Percentiles rank a stretch among this genome's conserved stretches.
phyloP scores from a whole-genome alignment of 75 land plant genomes.

The Pinus taeda region DNA sequence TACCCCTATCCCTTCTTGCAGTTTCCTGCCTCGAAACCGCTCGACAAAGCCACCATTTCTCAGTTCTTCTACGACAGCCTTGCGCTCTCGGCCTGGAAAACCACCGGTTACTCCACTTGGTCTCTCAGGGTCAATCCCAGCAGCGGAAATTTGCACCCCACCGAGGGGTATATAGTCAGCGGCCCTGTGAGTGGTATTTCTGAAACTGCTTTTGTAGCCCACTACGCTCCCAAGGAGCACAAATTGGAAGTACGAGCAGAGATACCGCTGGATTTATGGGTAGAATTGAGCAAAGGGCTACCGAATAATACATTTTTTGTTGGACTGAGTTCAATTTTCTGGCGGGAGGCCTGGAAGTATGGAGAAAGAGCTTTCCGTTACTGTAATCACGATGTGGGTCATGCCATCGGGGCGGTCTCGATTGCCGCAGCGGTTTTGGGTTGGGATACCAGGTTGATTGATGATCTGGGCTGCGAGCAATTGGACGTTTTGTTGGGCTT shows the following conservation, averaged over 20 bases:
- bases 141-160: conserved; percentile 97
- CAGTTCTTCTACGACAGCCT: conserved; percentile 83
- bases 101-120: conserved; percentile 86
- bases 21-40: conserved; percentile 28
- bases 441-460: conserved; percentile 82
- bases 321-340: conserved; percentile 82
- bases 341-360: conserved; percentile 99
- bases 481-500: conserved; percentile 65
- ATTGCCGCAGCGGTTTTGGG: conserved; percentile 83
- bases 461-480: conserved; percentile 56
- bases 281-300: conserved; percentile 21
- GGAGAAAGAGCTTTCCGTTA: conserved; percentile 96
- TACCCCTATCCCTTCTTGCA: conserved; percentile 33
- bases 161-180: conserved; percentile 79
- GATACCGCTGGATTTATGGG: conserved; percentile 31
- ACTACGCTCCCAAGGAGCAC: conserved; percentile 95
- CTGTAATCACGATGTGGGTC: conserved; percentile 96
- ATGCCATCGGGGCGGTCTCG: conserved; percentile 83
- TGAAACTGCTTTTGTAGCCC: conserved; percentile 63
- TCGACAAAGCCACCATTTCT: conserved; percentile 56
- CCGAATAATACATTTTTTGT: conserved; percentile 43
- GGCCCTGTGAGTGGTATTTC: conserved; percentile 53
- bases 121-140: conserved; percentile 95
- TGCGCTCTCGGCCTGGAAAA: conserved; percentile 94
- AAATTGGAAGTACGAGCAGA: conserved; percentile 67